A percentile compares a stretch with the other conserved stretches of the same genome.
Conservation (phyloP, 2,329 filamentous ascomycete species). For the Fusarium aywerte region DNA sequence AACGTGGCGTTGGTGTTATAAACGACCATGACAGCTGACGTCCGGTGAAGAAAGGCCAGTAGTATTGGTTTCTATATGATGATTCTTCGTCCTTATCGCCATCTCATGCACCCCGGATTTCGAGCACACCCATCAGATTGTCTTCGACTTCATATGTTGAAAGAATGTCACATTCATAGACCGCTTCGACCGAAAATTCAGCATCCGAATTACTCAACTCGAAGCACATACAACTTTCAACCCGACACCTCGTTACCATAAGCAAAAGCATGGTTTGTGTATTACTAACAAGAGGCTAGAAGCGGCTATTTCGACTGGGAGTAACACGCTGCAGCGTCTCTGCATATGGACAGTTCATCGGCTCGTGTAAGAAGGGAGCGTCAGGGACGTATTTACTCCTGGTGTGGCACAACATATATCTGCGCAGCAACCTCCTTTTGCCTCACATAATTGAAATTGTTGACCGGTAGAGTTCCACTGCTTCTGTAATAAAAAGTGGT, state of each 20-base stretch:
- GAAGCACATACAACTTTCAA: background rate
- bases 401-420: constrained; percentile 28
- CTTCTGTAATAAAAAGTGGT: constrained; percentile 12
- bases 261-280: constrained; percentile 8
- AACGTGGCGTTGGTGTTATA: background rate
- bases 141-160: background rate
- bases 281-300: constrained; percentile 16
- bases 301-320: background rate
- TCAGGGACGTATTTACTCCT: constrained; percentile 1
- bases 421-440: constrained; percentile 15
- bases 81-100: background rate
- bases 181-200: background rate
- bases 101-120: constrained; percentile 20
- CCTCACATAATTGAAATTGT: background rate
- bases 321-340: constrained; percentile 5
- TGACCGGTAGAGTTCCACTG: constrained; percentile 40
- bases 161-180: background rate
- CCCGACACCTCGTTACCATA: background rate
- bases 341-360: constrained; percentile 6
- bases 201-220: background rate
- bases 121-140: background rate
- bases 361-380: background rate
- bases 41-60: background rate
- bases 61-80: background rate
- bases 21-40: too few relatives aligned